Percentiles rank a stretch among this genome's conserved stretches.
These are phyloP conservation scores for Phialocephala subalpina DNA, from an alignment of 2,329 filamentous ascomycete genomes.

Conservation along the genomic window DNA sequence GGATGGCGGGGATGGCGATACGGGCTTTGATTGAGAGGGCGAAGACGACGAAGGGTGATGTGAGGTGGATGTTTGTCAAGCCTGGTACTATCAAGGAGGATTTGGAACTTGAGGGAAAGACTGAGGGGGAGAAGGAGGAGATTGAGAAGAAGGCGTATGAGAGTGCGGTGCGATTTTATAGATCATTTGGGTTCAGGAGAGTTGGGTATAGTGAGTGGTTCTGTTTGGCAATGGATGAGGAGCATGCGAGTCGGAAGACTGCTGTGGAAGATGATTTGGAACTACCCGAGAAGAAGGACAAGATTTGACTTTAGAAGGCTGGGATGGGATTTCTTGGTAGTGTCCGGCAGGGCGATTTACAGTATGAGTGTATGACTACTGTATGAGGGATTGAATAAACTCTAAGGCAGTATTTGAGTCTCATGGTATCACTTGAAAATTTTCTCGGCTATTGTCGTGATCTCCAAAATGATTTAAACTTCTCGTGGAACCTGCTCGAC, in stretches of 20 bases:
- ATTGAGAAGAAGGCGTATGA: conserved; percentile 4
- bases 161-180: conserved; percentile 16
- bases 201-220: conserved; percentile 15
- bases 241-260: conserved; percentile 3
- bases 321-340: background rate
- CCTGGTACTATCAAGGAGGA: conserved; percentile 5
- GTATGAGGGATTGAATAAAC: no score
- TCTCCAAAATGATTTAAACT: no score
- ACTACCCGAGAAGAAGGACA: background rate
- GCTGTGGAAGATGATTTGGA: background rate
- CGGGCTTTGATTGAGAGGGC: conserved; percentile 4
- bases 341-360: background rate
- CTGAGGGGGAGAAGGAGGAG: background rate
- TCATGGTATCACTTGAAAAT: no score
- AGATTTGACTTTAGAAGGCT: background rate
- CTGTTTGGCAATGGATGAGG: conserved; percentile 17
- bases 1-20: background rate
- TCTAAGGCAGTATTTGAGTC: no score
- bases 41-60: conserved; percentile 1
- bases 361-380: no score
- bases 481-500: no score
- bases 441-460: no score
- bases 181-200: conserved; percentile 14
- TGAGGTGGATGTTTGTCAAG: conserved; percentile 16
- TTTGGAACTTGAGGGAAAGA: background rate